Conservation (phyloP, 192 early-diverging fungal genomes). For the Allomyces arbusculus region DNA sequence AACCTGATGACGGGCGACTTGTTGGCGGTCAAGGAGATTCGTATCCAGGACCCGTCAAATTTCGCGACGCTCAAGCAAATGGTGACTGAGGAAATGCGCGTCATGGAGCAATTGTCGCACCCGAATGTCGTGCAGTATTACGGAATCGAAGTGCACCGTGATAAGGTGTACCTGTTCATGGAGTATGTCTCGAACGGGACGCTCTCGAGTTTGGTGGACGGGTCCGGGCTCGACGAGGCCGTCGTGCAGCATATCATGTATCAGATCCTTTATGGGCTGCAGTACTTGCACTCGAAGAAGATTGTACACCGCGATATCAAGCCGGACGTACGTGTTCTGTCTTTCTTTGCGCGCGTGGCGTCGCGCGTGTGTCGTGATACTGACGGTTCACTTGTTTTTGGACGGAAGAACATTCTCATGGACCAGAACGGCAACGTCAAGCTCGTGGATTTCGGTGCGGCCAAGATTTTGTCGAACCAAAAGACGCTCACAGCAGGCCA, state of each 20-base stretch:
- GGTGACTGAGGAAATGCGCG: constrained; percentile 77
- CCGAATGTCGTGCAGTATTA: constrained; percentile 78
- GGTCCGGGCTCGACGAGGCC: constrained; percentile 58
- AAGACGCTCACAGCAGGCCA: constrained; percentile 31
- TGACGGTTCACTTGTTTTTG: neutral
- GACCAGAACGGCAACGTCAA: constrained; percentile 59
- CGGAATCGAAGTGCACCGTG: constrained; percentile 77
- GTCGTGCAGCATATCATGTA: constrained; percentile 48
- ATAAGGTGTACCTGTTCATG: constrained; percentile 79
- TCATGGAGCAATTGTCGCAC: constrained; percentile 74
- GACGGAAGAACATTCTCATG: constrained; percentile 45
- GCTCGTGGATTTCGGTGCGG: constrained; percentile 77
- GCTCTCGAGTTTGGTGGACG: constrained; percentile 49
- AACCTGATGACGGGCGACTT: constrained; percentile 63
- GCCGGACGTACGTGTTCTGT: constrained; percentile 26
- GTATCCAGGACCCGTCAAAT: constrained; percentile 49
- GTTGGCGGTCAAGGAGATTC: constrained; percentile 86
- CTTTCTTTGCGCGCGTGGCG: neutral
- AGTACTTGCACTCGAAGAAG: constrained; percentile 61
- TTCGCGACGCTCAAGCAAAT: constrained; percentile 37
- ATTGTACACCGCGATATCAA: constrained; percentile 84
- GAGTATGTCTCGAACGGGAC: constrained; percentile 67
- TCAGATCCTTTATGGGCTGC: constrained; percentile 63
- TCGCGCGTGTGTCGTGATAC: neutral
- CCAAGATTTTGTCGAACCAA: constrained; percentile 62